Conservation (phyloP, 176 grass and related monocot species). For the Tillandsia leiboldiana region DNA sequence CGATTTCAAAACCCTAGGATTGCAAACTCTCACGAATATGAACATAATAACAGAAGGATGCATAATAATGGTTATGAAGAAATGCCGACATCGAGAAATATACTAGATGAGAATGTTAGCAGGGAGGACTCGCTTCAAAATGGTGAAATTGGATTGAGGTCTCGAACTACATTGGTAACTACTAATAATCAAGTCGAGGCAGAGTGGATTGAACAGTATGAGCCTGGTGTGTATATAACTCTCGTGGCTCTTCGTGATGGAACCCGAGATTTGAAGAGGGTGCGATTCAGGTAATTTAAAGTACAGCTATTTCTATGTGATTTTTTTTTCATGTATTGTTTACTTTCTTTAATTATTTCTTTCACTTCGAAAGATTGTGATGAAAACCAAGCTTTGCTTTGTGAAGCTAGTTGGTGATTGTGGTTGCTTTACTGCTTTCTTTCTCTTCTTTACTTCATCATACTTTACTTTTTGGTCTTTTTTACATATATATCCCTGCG, state of each 20-base stretch:
- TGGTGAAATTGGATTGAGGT: conserved; percentile 43
- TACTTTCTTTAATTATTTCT: background rate
- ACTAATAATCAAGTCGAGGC: conserved; percentile 52
- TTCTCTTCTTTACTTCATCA: too few relatives aligned
- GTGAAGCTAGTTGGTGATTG: too few relatives aligned
- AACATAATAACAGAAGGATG: conserved; percentile 28
- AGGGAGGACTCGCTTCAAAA: conserved; percentile 49
- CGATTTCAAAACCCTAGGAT: conserved; percentile 31
- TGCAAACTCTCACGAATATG: conserved; percentile 22
- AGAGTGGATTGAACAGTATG: conserved; percentile 94
- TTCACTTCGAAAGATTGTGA: background rate
- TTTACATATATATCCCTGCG: too few relatives aligned
- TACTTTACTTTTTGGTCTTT: too few relatives aligned
- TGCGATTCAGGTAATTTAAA: conserved; percentile 72
- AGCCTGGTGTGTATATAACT: conserved; percentile 84
- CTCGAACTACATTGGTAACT: conserved; percentile 34
- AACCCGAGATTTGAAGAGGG: conserved; percentile 74
- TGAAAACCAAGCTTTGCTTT: background rate
- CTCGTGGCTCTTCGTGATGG: conserved; percentile 68
- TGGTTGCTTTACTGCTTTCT: too few relatives aligned
- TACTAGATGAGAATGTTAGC: conserved; percentile 34
- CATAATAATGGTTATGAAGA: conserved; percentile 32
- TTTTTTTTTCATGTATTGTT: background rate
- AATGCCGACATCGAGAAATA: conserved; percentile 22
- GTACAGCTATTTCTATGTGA: background rate